A percentile compares a stretch with the other conserved stretches of the same genome.
Conservation (phyloP, 208 protist species). For the Leishmania mexicana region DNA sequence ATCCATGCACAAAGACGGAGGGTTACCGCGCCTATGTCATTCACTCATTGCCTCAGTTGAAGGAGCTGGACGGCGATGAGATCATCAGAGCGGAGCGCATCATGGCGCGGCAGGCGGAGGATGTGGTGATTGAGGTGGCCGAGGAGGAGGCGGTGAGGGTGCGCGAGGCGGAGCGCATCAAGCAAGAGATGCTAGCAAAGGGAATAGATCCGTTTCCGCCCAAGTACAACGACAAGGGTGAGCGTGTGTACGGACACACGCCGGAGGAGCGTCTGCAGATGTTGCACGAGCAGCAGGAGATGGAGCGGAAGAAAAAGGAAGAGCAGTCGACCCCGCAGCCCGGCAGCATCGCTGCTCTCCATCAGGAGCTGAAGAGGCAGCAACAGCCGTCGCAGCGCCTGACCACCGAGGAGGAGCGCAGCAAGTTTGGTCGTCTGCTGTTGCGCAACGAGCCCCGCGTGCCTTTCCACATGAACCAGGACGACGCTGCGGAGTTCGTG, state of each 20-base stretch:
- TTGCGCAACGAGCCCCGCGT: constrained; percentile 94
- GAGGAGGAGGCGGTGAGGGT: constrained; percentile 52
- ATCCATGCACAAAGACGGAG: constrained; percentile 91
- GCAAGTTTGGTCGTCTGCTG: constrained; percentile 88
- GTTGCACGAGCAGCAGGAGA: constrained; percentile 82
- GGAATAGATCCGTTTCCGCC: constrained; percentile 82
- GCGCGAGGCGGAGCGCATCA: constrained; percentile 68
- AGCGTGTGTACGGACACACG: constrained; percentile 91
- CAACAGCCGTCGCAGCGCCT: constrained; percentile 49
- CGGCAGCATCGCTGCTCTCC: constrained; percentile 61
- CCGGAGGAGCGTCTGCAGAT: constrained; percentile 90
- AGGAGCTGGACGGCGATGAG: constrained; percentile 88
- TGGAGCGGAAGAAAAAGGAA: constrained; percentile 44
- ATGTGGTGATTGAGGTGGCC: constrained; percentile 50
- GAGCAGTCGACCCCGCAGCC: constrained; percentile 39
- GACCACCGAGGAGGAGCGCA: constrained; percentile 86
- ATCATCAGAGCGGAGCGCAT: constrained; percentile 89
- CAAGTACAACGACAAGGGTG: constrained; percentile 88
- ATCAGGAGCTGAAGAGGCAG: constrained; percentile 61
- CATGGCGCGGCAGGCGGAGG: constrained; percentile 79
- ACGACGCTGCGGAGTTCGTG: constrained; percentile 64
- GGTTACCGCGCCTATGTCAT: constrained; percentile 95
- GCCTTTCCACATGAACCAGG: constrained; percentile 83
- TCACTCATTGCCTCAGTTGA: constrained; percentile 91
- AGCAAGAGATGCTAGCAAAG: constrained; percentile 69